Base-by-base conservation (phyloP, 306 rosid genomes). In the Cyamopsis tetragonoloba region DNA sequence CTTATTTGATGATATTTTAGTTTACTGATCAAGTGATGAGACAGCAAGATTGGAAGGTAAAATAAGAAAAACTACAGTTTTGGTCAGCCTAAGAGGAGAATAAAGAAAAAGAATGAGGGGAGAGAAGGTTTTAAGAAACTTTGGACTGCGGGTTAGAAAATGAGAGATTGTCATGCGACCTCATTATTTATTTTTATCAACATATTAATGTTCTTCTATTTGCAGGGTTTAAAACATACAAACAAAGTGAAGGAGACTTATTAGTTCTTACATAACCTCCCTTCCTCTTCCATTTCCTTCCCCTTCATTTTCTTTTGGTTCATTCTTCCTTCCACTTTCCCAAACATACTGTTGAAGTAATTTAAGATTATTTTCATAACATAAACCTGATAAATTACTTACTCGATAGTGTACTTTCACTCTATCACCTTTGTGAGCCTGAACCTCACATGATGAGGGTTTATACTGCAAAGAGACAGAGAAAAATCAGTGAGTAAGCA, bases 351-450 rank as follows among this genome's bases (percentile, higher is more conserved):
- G 2, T 50, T 14, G 35, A 13, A 7, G 31, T 65, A 11, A 59
- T 62, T 55, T 13, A 57, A 17, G 54, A 26, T 42, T 56, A 44
- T 24, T 27, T 62, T 71, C n/a, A 27, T 3, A 4, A 44, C 44
- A 73, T 34, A 32, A 81, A 77, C 37, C 39, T 11, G 39, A 49
- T 20, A 75, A 46, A 51, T 49, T 58, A 64, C 91, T 80, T 73
- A 89, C 98, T 84, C 91, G 85, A 48, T 93, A 93, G 78, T 93
- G 99, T 53, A 93, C 99, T 84, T 85, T 90, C 75, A 93, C 78
- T 70, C 11, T 85, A 73, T 93, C 99, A 18, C 99, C 99, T 82
- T 93, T 93, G 67, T 80, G 99, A 57, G 99, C 95, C 79, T 88
- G 78, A 74, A 88, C 39, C 14, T 86, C 95, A 85, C 99, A 93